Base-by-base conservation (phyloP, 78 protist genomes). In the Dictyostelium citrinum region DNA sequence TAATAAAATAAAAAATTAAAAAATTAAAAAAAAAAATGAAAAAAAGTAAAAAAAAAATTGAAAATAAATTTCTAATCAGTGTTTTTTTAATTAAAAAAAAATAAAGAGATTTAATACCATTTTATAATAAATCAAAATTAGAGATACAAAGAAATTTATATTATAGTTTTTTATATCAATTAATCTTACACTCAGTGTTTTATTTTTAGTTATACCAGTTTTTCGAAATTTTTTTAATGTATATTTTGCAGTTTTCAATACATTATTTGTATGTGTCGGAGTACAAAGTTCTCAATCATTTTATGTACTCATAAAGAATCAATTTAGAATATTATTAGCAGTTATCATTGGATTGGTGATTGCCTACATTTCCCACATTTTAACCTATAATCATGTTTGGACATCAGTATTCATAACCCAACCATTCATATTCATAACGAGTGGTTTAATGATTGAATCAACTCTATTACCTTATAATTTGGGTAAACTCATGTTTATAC, bases 141-240 rank as follows among this genome's bases (percentile, higher is more conserved):
- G 81, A 75, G 11, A 35, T 75, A 1, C 43, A 75, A n/a, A 75
- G 81, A 20, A 75, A 35, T 43, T 35, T 75, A 41, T 43, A 43
- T n/a, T 75, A 39, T n/a, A 75, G 81, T 75, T 75, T 75, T 75
- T 75, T 22, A n/a, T 75, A 6, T 41, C 81, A 41, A 22, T 41
- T 1, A 75, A 75, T 33, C 24, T 75, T 22, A 41, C 58, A 11
- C 22, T 35, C 11, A 22, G 45, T 17, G 41, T 75, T 11, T 11
- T 75, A 27, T 37, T 75, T 39, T 75, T 75, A n/a, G 27, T 75
- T 5, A 41, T 75, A 11, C 27, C 43, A 39, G 81, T 75, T 20
- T 41, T 75, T 39, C 8, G 49, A 43, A 41, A 75, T 11, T 75
- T 75, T 17, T 75, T 75, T 75, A 75, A 43, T 22, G 58, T 75